Evolutionary conservation across 2,329 filamentous ascomycete species (phyloP).

Genomic region (Botrytis paeoniae): DNA sequence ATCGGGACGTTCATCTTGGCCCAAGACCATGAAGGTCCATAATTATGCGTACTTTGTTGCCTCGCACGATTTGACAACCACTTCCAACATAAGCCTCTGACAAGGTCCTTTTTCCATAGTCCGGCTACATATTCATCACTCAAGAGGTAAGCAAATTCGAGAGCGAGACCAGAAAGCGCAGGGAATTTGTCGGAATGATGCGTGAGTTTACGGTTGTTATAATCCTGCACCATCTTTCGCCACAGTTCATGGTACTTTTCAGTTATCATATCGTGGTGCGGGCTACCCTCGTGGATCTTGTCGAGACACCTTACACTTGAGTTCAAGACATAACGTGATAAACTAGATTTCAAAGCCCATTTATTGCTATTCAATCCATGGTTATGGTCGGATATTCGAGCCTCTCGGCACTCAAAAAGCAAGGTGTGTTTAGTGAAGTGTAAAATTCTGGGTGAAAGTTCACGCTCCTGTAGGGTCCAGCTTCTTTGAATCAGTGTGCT

Average conservation of each 20-base stretch:
- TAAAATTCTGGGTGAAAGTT: conserved; percentile 21
- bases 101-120: conserved; percentile 17
- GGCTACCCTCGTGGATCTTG: conserved; percentile 3
- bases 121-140: conserved; percentile 21
- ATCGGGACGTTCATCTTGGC: conserved; percentile 17
- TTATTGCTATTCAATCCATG: neutral
- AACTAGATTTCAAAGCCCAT: conserved; percentile 7
- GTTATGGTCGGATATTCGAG: conserved; percentile 6
- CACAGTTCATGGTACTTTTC: conserved; percentile 15
- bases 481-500: conserved; percentile 25
- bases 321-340: conserved; percentile 4
- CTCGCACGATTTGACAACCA: neutral
- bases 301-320: conserved; percentile 13
- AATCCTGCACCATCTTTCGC: conserved; percentile 20
- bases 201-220: conserved; percentile 20
- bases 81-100: conserved; percentile 21
- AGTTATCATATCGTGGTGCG: neutral
- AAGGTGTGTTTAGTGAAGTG: conserved; percentile 25
- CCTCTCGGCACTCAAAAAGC: conserved; percentile 18
- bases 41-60: neutral
- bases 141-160: conserved; percentile 6
- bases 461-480: conserved; percentile 24
- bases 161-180: conserved; percentile 21
- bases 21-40: conserved; percentile 20
- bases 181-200: conserved; percentile 16